Conservation (phyloP, 768 basidiomycete species). For the Lepiota venenata region DNA sequence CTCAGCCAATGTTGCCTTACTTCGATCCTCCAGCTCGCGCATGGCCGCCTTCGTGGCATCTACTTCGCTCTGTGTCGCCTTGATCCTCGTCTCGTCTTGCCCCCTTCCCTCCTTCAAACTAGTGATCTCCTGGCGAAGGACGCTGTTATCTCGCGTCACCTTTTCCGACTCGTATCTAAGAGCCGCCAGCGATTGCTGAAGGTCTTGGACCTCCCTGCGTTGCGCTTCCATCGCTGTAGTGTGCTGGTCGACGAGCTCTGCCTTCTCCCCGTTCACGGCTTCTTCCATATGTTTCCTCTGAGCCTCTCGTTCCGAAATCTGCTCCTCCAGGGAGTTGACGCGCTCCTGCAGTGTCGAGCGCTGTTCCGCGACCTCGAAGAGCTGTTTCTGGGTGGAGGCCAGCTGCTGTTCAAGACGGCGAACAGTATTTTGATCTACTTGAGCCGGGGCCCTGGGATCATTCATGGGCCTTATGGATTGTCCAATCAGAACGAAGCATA, state of each 20-base stretch:
- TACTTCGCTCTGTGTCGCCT: not conserved
- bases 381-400: not conserved
- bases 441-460: too few relatives aligned
- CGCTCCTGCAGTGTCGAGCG: not conserved
- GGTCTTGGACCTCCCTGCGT: not conserved
- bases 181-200: slow-evolving; percentile 1
- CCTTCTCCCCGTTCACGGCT: not conserved
- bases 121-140: not conserved
- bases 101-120: not conserved
- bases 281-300: not conserved
- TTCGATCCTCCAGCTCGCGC: slow-evolving; percentile 1
- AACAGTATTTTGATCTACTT: too few relatives aligned
- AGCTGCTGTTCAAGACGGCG: not conserved
- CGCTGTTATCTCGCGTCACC: not conserved
- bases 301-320: not conserved
- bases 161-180: not conserved
- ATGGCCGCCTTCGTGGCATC: not conserved
- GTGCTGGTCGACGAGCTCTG: not conserved
- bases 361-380: not conserved
- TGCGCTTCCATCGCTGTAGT: not conserved
- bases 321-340: not conserved
- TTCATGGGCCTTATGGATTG: too few relatives aligned
- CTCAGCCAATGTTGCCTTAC: not conserved
- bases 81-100: not conserved
- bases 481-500: too few relatives aligned